Percentiles rank a stretch among this genome's conserved stretches.
Evolutionary conservation across 768 basidiomycete species (phyloP).

Genomic region (Serendipita sp.): DNA sequence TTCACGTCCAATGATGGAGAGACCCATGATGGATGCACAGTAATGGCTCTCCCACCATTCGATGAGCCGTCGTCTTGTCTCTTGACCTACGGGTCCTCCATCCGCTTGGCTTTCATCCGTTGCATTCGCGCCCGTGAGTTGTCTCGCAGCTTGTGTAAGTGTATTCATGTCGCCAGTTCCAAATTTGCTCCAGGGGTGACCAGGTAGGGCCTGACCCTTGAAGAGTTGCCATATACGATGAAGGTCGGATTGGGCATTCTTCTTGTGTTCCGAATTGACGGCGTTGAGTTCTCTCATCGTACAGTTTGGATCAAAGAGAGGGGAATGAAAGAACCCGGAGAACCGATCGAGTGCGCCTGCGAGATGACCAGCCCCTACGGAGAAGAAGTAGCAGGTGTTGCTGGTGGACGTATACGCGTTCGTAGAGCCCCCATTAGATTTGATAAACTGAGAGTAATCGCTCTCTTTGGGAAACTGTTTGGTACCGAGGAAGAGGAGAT

Average conservation of each 20-base stretch:
- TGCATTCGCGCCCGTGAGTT: slow-evolving; percentile 17
- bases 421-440: slow-evolving; percentile 45
- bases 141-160: slow-evolving; percentile 33
- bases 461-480: slow-evolving; percentile 81
- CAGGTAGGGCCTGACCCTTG: slow-evolving; percentile 65
- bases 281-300: slow-evolving; percentile 85
- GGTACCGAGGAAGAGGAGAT: slow-evolving; percentile 87
- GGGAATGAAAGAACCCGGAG: slow-evolving; percentile 79
- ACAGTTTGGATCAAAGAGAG: slow-evolving; percentile 72
- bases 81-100: slow-evolving; percentile 63
- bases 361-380: slow-evolving; percentile 46
- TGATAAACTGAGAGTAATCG: slow-evolving; percentile 54
- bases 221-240: slow-evolving; percentile 94
- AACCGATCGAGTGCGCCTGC: slow-evolving; percentile 61
- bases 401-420: slow-evolving; percentile 89
- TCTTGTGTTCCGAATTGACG: slow-evolving; percentile 93
- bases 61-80: slow-evolving; percentile 59
- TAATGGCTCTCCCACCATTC: slow-evolving; percentile 80
- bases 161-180: slow-evolving; percentile 75
- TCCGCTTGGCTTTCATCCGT: slow-evolving; percentile 29
- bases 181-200: slow-evolving; percentile 83
- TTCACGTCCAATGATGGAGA: slow-evolving; percentile 71
- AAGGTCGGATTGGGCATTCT: slow-evolving; percentile 79
- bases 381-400: slow-evolving; percentile 84
- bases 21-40: slow-evolving; percentile 65